A percentile compares a stretch with the other conserved stretches of the same genome.
Conservation (phyloP, 2,329 filamentous ascomycete species). For the Macrophomina phaseolina region DNA sequence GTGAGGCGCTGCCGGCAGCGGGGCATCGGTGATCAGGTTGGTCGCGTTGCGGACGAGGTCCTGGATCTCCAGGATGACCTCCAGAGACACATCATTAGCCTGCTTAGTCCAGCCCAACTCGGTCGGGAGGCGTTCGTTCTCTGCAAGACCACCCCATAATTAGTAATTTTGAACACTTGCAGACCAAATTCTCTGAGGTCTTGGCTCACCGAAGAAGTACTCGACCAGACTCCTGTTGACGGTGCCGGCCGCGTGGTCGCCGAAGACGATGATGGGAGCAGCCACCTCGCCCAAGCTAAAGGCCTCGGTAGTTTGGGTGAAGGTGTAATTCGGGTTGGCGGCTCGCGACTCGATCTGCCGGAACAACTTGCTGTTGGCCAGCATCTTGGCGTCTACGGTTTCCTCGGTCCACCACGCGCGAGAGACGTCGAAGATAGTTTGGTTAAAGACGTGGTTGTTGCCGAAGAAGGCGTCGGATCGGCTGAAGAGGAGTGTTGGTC, state of each 20-base stretch:
- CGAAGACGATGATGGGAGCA: conserved; percentile 58
- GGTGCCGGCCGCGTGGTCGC: conserved; percentile 48
- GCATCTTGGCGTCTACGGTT: conserved; percentile 46
- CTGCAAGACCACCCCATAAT: conserved; percentile 33
- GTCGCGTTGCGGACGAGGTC: neutral
- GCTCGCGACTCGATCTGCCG: conserved; percentile 53
- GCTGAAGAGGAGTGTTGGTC: conserved; percentile 33
- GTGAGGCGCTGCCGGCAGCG: neutral
- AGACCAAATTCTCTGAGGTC: too few relatives aligned
- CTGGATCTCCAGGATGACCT: conserved; percentile 28
- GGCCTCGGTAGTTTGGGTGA: conserved; percentile 49
- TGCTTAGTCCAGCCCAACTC: conserved; percentile 47
- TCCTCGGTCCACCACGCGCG: conserved; percentile 54
- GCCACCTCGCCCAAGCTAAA: conserved; percentile 60
- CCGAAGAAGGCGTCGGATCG: conserved; percentile 58
- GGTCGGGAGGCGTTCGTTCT: conserved; percentile 51
- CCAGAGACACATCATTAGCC: conserved; percentile 29
- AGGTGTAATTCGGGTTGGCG: conserved; percentile 56
- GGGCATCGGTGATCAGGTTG: neutral
- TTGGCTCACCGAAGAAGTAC: conserved; percentile 53
- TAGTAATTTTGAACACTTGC: neutral
- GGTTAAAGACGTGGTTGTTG: conserved; percentile 60
- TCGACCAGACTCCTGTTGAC: conserved; percentile 50
- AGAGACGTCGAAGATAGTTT: conserved; percentile 56
- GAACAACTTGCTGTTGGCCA: conserved; percentile 55